Evolutionary conservation across 169 alveolate species (phyloP), one percentile per base, ranked within the genome.

Genomic region (Toxoplasma gondii): DNA sequence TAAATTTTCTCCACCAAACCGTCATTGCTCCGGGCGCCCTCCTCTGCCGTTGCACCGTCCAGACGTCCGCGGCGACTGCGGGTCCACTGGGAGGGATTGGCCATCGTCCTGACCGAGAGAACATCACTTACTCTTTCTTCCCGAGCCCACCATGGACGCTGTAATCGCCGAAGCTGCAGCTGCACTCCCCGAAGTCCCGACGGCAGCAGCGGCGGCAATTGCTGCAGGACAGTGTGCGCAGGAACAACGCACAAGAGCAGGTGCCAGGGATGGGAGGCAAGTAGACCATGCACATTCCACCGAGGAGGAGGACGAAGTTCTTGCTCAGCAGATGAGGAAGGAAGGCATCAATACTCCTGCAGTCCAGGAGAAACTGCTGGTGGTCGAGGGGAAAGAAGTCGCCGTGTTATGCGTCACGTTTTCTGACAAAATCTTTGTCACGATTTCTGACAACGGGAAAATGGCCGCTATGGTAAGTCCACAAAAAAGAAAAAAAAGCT

Each of bases 361-460:
- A 34, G 69, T 82, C 43, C 90, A 82, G 90, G 0, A 41, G 67
- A 82, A 39, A 36, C 67, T 82, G 34, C 31, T 82, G 58, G 10
- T 17, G 12, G 36, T 82, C 36, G 49, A 43, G n/a, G 90, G 90
- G 38, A 39, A 29, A 0, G 69, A 41, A 17, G 90, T 82, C 31
- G 54, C 90, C 4, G 90, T 82, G n/a, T 7, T 82, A 9, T 82
- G 69, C 67, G 69, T 82, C 69, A 24, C 69, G 64, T 82, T 82
- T 36, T 43, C 90, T 24, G 90, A 82, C 36, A 82, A 44, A 29
- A 41, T 41, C 41, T 82, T 82, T 31, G 38, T 82, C n/a, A 82
- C 90, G 38, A 44, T 82, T 41, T 82, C 90, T 1, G 90, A 82
- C 38, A 82, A 82, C 67, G 90, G 90, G 27, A 82, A 82, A 27